These are phyloP conservation scores for Syzygium aqueum DNA, from an alignment of 345 rosid species.

Conservation along the genomic window DNA sequence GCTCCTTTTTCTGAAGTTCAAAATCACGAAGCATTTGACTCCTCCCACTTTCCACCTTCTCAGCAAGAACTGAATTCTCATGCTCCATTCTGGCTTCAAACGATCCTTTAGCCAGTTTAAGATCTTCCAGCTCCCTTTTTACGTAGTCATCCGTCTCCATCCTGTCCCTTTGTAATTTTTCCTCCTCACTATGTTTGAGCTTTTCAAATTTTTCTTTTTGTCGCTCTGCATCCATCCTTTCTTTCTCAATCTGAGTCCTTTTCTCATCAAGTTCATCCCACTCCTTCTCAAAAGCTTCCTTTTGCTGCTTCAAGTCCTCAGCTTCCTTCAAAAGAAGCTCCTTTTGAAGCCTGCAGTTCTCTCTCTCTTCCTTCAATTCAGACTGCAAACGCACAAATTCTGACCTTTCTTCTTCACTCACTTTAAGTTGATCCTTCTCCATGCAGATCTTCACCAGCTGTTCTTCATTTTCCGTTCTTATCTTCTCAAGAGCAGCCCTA, in stretches of 20 bases:
- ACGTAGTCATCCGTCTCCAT: slow-evolving; percentile 36
- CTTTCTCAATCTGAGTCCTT: slow-evolving; percentile 47
- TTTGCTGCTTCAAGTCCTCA: slow-evolving; percentile 80
- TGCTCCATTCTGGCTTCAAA: slow-evolving; percentile 65
- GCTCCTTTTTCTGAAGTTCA: slow-evolving; percentile 57
- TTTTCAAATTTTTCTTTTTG: slow-evolving; percentile 61
- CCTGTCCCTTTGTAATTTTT: slow-evolving; percentile 54
- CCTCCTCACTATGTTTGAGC: slow-evolving; percentile 53
- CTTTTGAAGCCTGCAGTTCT: slow-evolving; percentile 64
- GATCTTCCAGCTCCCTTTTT: slow-evolving; percentile 57
- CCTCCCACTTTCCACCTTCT: slow-evolving; percentile 67
- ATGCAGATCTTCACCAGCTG: slow-evolving; percentile 44
- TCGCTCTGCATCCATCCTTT: slow-evolving; percentile 35
- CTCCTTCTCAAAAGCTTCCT: slow-evolving; percentile 83
- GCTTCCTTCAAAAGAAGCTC: slow-evolving; percentile 74
- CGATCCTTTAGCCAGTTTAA: slow-evolving; percentile 60
- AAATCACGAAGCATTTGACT: slow-evolving; percentile 62
- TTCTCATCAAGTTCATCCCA: slow-evolving; percentile 92
- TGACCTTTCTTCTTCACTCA: slow-evolving; percentile 76
- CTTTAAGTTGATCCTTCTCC: slow-evolving; percentile 50
- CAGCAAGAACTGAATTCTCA: slow-evolving; percentile 44
- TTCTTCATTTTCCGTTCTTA: slow-evolving; percentile 52
- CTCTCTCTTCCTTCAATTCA: slow-evolving; percentile 68
- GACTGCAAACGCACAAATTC: slow-evolving; percentile 64
- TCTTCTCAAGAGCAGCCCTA: slow-evolving; percentile 62